Evolutionary conservation across 225 moss, liverwort and hornwort genomes (phyloP).

Genomic region (Antitrichia curtipendula): DNA sequence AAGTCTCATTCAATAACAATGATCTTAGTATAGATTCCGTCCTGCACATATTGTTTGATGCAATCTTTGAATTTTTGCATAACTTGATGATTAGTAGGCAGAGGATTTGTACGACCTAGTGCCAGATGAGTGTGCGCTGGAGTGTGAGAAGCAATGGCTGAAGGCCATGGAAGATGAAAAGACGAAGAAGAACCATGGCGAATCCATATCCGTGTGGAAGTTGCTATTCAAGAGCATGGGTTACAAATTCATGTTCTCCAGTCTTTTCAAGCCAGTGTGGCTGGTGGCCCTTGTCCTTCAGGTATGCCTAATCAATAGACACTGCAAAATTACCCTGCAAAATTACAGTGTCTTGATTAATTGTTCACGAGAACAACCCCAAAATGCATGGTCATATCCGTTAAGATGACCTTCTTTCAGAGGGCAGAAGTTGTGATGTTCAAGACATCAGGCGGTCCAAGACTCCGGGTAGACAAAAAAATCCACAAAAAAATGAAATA

Average conservation of each 20-base stretch:
- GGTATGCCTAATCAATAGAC: background rate
- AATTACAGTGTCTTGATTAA: too few relatives aligned
- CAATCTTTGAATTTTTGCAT: background rate
- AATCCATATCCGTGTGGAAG: conserved; percentile 25
- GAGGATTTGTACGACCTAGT: conserved; percentile 60
- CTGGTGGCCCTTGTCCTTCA: conserved; percentile 24
- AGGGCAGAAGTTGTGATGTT: background rate
- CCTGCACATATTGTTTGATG: background rate
- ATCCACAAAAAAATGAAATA: too few relatives aligned
- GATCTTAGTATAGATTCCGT: background rate
- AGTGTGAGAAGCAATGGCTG: conserved; percentile 43
- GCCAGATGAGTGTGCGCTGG: conserved; percentile 37
- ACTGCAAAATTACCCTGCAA: too few relatives aligned
- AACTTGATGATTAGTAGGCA: conserved; percentile 4
- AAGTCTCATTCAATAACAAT: too few relatives aligned
- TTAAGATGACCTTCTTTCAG: background rate
- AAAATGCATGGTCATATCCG: background rate
- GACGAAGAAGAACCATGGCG: background rate
- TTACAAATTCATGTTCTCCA: conserved; percentile 20
- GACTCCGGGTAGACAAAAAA: too few relatives aligned
- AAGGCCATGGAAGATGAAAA: conserved; percentile 6
- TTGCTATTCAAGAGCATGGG: conserved; percentile 24
- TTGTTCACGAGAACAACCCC: too few relatives aligned
- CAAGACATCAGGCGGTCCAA: too few relatives aligned
- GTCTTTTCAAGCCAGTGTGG: conserved; percentile 42